phyloP scores from a whole-genome alignment of 306 rosid species.

The Cicer judaicum region DNA sequence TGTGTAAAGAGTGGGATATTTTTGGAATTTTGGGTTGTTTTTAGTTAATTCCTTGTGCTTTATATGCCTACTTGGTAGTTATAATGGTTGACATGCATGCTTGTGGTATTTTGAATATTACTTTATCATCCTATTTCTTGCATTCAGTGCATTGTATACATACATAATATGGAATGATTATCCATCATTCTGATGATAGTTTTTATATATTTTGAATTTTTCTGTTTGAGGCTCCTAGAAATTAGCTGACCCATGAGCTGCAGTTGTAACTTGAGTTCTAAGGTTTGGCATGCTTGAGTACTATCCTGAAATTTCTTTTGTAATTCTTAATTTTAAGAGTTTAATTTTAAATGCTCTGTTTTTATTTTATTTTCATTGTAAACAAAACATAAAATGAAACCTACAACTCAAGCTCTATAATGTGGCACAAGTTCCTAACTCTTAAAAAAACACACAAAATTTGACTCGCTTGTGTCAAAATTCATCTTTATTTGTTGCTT shows the following conservation, averaged over 20 bases:
- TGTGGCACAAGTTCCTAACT: background rate
- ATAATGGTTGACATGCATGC: slow-evolving; percentile 11
- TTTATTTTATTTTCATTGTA: background rate
- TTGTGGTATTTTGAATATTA: background rate
- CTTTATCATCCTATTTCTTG: background rate
- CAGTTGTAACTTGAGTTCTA: slow-evolving; percentile 20
- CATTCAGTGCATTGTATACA: background rate
- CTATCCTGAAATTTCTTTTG: slow-evolving; percentile 17
- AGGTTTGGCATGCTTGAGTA: slow-evolving; percentile 7
- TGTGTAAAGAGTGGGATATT: background rate
- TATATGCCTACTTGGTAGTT: background rate
- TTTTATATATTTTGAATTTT: slow-evolving; percentile 8
- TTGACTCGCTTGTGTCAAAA: background rate
- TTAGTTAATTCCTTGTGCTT: background rate
- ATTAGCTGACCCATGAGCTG: background rate
- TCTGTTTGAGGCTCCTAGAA: background rate
- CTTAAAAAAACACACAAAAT: too few species aligned
- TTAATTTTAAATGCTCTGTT: background rate
- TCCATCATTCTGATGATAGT: background rate
- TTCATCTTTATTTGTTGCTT: slow-evolving; percentile 10
- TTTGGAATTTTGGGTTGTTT: slow-evolving; percentile 7
- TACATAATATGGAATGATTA: background rate
- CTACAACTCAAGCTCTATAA: background rate
- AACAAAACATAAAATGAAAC: background rate
- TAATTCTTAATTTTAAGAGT: background rate